Evolutionary conservation across 805 yeast species (phyloP), one percentile per base, ranked within the genome.

Genomic region (Komagataella phaffii): DNA sequence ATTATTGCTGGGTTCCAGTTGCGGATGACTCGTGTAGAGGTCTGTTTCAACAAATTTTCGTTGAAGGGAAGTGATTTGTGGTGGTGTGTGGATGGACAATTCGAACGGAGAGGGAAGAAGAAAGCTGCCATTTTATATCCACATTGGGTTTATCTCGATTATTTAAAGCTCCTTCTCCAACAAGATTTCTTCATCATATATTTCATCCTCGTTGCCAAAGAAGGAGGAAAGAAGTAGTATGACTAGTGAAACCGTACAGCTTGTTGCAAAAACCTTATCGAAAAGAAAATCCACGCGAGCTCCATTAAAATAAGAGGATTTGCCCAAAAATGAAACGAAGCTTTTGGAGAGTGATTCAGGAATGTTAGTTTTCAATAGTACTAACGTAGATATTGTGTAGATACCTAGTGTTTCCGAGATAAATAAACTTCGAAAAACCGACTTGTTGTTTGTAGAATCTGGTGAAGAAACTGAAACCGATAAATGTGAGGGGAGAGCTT

Each of bases 211-310:
- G 17, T 58, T 59, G 21, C 57, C 61, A 45, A 61, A 49, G 49
- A 58, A 58, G 45, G 63, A 64, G 7, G 58, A 47, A 14, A 64
- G 50, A n/a, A 59, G 49, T 7, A 64, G 53, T 17, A 61, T 63
- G 3, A 64, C 30, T 6, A 55, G 47, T 12, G 78, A 70, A 1
- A 60, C 54, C 2, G 72, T 55, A 55, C 76, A 68, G 8, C 78
- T 64, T 5, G 71, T 45, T 10, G 71, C 77, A 62, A 75, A 77
- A 46, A 77, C 72, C 59, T 73, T 67, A 55, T 76, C 80, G 55
- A 75, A 77, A 78, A 79, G 75, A 18, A 62, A 61, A 53, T 76
- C 80, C 18, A 77, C 69, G 56, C 74, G 75, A 23, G 65, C 68
- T n/a, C 71, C 71, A 55, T 73, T 75, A 40, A 53, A 56, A 5